phyloP scores from a whole-genome alignment of 352 stramenopile genomes.

The Elongisporangium anandrum region DNA sequence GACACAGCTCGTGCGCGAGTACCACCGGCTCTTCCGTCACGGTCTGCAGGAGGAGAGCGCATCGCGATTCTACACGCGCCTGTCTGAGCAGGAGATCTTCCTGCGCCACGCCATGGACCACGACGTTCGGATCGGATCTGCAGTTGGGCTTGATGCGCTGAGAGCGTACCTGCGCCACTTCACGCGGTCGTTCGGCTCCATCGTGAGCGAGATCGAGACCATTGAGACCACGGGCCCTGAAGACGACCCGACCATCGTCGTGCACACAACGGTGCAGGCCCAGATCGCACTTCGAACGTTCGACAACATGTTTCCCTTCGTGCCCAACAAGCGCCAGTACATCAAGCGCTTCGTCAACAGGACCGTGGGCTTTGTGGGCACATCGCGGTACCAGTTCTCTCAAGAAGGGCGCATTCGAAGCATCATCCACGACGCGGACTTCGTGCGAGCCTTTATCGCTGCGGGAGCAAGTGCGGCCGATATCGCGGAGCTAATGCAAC shows the following conservation, averaged over 20 bases:
- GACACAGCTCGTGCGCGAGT: not conserved
- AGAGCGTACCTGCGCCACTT: not conserved
- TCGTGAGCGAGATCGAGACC: not conserved
- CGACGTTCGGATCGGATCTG: not conserved
- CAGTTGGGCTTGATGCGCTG: not conserved
- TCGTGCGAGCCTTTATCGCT: not conserved
- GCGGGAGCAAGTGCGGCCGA: not conserved
- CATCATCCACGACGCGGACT: not conserved
- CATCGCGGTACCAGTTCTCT: not conserved
- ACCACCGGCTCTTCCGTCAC: not conserved
- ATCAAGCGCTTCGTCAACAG: not conserved
- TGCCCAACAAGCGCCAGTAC: not conserved
- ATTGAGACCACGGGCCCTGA: not conserved
- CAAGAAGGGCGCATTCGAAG: not conserved
- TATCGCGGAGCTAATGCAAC: not conserved
- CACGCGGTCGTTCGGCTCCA: not conserved
- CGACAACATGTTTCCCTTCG: not conserved
- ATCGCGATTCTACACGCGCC: not conserved
- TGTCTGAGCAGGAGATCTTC: not conserved
- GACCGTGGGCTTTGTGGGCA: not conserved
- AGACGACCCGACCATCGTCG: not conserved
- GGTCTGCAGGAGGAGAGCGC: not conserved
- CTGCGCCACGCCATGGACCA: not conserved
- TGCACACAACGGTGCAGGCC: not conserved
- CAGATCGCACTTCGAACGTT: not conserved